phyloP scores from a whole-genome alignment of 2,329 filamentous ascomycete genomes.

The Rhinocladiella similis region DNA sequence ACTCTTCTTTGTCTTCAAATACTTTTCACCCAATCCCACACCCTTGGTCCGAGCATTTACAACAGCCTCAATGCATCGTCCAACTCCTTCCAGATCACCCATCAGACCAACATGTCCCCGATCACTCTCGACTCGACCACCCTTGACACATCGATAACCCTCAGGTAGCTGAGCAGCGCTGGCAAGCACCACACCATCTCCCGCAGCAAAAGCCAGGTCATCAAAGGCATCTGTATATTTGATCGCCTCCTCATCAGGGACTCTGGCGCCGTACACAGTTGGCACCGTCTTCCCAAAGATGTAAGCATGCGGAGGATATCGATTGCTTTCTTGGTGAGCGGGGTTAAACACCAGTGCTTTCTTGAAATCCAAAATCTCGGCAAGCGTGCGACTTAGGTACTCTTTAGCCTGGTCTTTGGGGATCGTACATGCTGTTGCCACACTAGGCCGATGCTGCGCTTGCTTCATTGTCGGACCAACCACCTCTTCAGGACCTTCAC shows the following conservation, averaged over 20 bases:
- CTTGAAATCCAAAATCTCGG: conserved; percentile 73
- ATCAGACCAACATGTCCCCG: conserved; percentile 84
- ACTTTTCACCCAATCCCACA: conserved; percentile 61
- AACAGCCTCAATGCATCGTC: conserved; percentile 69
- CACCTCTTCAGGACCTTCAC: conserved; percentile 17
- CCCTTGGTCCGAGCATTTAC: conserved; percentile 67
- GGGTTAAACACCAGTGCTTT: conserved; percentile 66
- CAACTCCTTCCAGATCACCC: conserved; percentile 80
- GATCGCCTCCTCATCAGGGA: conserved; percentile 72
- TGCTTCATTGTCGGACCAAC: conserved; percentile 21
- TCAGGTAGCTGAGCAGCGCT: conserved; percentile 80
- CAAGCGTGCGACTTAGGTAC: conserved; percentile 75
- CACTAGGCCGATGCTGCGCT: conserved; percentile 31
- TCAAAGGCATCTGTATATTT: conserved; percentile 77
- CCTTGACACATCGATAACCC: conserved; percentile 72
- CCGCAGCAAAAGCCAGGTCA: conserved; percentile 79
- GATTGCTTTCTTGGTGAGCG: conserved; percentile 62
- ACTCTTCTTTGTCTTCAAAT: not conserved
- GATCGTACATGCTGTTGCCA: conserved; percentile 47
- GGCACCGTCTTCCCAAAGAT: conserved; percentile 86
- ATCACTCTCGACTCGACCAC: conserved; percentile 75
- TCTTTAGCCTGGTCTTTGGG: conserved; percentile 55
- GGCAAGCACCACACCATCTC: conserved; percentile 86
- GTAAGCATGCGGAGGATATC: conserved; percentile 77
- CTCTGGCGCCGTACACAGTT: conserved; percentile 78